phyloP scores from a whole-genome alignment of 163 green algal genomes.

The Trebouxiophyceae sp. region DNA sequence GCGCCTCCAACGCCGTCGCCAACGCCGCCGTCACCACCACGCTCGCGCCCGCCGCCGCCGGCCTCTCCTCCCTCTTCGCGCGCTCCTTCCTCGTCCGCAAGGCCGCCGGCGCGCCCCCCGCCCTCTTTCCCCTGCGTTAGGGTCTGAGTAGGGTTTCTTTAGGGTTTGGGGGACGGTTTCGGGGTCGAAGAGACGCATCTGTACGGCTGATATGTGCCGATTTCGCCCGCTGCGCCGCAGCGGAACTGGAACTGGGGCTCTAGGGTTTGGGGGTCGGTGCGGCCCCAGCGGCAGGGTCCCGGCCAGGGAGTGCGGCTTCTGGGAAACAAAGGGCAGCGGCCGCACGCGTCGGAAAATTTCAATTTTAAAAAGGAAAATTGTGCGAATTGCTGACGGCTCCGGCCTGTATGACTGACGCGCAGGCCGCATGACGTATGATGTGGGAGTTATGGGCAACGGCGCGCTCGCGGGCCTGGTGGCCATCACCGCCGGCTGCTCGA shows the following conservation, averaged over 20 bases:
- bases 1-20: constrained; percentile 4
- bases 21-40: constrained; percentile 66
- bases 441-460: constrained; percentile 67
- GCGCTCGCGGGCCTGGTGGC: constrained; percentile 84
- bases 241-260: too few species aligned
- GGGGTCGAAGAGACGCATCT: not conserved
- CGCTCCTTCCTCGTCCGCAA: constrained; percentile 21
- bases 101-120: constrained; percentile 3
- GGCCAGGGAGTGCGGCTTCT: too few species aligned
- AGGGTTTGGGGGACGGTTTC: not conserved
- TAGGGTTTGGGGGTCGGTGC: too few species aligned
- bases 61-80: constrained; percentile 63
- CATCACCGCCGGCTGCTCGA: constrained; percentile 66
- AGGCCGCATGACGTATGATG: constrained; percentile 41
- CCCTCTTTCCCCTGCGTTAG: too few species aligned
- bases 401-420: too few species aligned
- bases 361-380: too few species aligned
- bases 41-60: constrained; percentile 64
- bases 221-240: too few species aligned
- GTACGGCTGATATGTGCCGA: not conserved
- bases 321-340: too few species aligned
- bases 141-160: not conserved
- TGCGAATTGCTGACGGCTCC: too few species aligned
- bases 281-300: too few species aligned
- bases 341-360: too few species aligned